Evolutionary conservation across 345 rosid species (phyloP).

Genomic region (Odontarrhena argentea): DNA sequence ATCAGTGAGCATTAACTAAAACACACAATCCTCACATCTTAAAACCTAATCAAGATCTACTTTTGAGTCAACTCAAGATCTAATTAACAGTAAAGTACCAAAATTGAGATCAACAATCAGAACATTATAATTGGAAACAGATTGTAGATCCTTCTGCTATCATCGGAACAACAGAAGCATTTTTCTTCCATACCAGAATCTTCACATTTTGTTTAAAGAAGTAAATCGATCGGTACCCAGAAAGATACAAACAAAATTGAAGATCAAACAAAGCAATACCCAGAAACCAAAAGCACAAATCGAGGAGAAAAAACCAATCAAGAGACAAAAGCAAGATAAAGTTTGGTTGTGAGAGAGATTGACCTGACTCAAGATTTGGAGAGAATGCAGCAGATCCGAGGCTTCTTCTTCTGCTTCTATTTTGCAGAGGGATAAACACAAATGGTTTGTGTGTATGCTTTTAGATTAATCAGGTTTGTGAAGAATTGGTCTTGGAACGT

Average conservation of each 20-base stretch:
- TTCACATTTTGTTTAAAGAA: background rate
- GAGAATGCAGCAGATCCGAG: conserved; percentile 39
- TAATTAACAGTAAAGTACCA: conserved; percentile 1
- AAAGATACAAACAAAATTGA: background rate
- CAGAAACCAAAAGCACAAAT: background rate
- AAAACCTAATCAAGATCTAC: conserved; percentile 25
- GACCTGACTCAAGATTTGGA: conserved; percentile 36
- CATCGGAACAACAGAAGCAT: background rate
- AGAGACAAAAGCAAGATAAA: background rate
- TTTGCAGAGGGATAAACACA: conserved; percentile 26
- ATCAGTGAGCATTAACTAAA: background rate
- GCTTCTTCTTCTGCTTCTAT: background rate
- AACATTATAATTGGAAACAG: background rate
- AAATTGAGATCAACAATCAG: conserved; percentile 8
- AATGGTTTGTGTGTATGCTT: background rate
- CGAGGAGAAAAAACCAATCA: background rate
- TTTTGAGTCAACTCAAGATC: conserved; percentile 10
- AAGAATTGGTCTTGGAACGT: conserved; percentile 43
- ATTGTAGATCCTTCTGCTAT: conserved; percentile 5
- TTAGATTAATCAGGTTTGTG: conserved; percentile 24
- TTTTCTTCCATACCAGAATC: background rate
- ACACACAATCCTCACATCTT: background rate
- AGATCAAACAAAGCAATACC: conserved; percentile 25
- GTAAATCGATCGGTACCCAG: conserved; percentile 2
- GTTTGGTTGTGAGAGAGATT: conserved; percentile 9